A percentile compares a stretch with the other conserved stretches of the same genome.
phyloP scores from a whole-genome alignment of 2,329 filamentous ascomycete species.

The Sporothrix mexicana region DNA sequence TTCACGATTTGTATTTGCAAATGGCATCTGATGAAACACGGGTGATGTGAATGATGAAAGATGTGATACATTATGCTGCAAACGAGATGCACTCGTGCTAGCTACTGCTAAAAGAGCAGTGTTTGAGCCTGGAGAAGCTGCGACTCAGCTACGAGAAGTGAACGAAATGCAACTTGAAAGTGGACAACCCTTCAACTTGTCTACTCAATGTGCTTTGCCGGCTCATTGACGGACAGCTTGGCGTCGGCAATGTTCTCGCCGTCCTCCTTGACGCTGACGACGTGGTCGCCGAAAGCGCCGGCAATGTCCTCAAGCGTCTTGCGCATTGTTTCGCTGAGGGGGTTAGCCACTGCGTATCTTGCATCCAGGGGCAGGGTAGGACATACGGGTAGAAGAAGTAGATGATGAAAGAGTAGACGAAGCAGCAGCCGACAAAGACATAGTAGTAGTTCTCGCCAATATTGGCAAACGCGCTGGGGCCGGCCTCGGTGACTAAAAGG shows the following conservation, averaged over 20 bases:
- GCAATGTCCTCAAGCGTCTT: slow-evolving; percentile 57
- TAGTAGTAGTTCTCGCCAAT: slow-evolving; percentile 67
- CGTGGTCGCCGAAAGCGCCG: slow-evolving; percentile 54
- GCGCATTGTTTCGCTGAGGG: slow-evolving; percentile 50
- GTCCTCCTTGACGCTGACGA: slow-evolving; percentile 42
- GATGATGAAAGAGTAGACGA: slow-evolving; percentile 57
- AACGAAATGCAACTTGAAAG: no score
- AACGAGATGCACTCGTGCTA: background rate
- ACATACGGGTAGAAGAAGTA: slow-evolving; percentile 58
- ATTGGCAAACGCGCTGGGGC: slow-evolving; percentile 61
- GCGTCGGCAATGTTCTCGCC: background rate
- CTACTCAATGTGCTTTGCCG: slow-evolving; percentile 1
- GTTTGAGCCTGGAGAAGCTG: no score
- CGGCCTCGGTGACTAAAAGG: slow-evolving; percentile 54
- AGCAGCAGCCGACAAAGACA: slow-evolving; percentile 60
- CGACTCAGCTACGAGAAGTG: no score
- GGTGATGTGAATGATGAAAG: background rate
- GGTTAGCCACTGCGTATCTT: background rate
- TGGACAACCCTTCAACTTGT: background rate
- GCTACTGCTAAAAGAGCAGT: no score
- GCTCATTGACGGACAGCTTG: background rate
- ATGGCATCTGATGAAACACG: background rate
- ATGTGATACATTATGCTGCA: background rate
- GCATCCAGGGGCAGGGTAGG: no score
- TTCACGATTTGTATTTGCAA: background rate